These are phyloP conservation scores for Aaosphaeria pasadenensis DNA, from an alignment of 2,329 filamentous ascomycete genomes.

Conservation along the genomic window DNA sequence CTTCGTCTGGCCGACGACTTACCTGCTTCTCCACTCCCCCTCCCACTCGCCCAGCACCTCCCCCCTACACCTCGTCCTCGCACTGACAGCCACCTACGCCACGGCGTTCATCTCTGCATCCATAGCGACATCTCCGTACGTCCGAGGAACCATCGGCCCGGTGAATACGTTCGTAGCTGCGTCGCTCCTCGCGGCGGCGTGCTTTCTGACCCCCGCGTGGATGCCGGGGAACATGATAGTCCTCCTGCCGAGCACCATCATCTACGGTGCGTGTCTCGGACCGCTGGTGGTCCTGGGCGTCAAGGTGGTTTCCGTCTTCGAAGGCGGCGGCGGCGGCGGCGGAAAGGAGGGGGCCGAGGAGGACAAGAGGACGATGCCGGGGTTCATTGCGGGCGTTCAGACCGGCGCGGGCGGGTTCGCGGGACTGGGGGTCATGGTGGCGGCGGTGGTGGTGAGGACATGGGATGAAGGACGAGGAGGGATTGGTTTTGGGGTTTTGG, in stretches of 20 bases:
- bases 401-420: neutral
- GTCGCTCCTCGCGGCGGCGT: neutral
- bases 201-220: conserved; percentile 3
- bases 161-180: conserved; percentile 6
- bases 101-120: conserved; percentile 6
- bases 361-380: neutral
- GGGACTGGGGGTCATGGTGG: conserved; percentile 1
- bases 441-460: neutral
- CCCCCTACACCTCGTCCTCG: neutral
- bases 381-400: neutral
- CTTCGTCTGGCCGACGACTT: conserved; percentile 11
- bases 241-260: neutral
- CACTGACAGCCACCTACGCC: conserved; percentile 4
- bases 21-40: conserved; percentile 6
- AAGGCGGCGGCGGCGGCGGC: no score
- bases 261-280: conserved; percentile 9
- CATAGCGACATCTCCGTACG: neutral
- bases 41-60: conserved; percentile 1
- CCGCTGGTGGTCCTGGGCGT: conserved; percentile 4
- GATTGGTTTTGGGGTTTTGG: neutral
- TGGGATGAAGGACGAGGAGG: neutral
- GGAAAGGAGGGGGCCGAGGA: neutral
- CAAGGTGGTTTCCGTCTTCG: conserved; percentile 3
- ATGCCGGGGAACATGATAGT: conserved; percentile 1
- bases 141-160: conserved; percentile 2